Base-by-base conservation (phyloP, 257 asterid species). In the Solanum ossicruentum region DNA sequence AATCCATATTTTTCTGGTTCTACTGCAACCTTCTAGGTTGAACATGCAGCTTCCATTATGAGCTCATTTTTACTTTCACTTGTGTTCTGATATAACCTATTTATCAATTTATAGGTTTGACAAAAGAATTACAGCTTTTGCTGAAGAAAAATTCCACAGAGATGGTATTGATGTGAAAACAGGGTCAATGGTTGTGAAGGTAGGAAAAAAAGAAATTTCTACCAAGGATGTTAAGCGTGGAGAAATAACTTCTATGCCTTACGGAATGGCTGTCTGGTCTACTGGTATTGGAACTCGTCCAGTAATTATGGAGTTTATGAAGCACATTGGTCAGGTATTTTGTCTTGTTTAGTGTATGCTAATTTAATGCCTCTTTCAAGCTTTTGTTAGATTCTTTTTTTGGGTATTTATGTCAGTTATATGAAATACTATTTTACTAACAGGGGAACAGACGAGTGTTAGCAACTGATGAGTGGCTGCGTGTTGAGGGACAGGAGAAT, bases 231-330 rank as follows among this genome's bases (percentile, higher is more conserved):
- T 91, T 23, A 96, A 93, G 91, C 92, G 92, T 86, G 99, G 98
- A 73, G 91, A 82, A 43, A 85, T 92, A 65, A 86, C 95, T 86
- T 88, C 94, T 26, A 89, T 91, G 90, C 98, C 99, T 16, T 96
- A 96, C 85, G 99, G 99, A 70, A 95, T 95, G 99, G 93, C 91
- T 90, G 99, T 96, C 82, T 96, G 99, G 99, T 93, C 99, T 69
- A 96, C 99, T 83, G 99, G 99, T 49, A 96, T 96, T 77, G 99
- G 99, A 75, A 93, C 98, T 85, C 97, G 98, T 79, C 98, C 98
- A 57, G 96, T 96, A 78, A 90, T 96, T 80, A 85, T 88, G 91
- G 94, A 95, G 80, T 95, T 94, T 56, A 96, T 96, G 99, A 92
- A 91, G 92, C 93, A 91, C 87, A 91, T 96, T 92, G 98, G 98